A percentile compares a stretch with the other conserved stretches of the same genome.
Conservation (phyloP, 768 basidiomycete species). For the Mycena crocata region DNA sequence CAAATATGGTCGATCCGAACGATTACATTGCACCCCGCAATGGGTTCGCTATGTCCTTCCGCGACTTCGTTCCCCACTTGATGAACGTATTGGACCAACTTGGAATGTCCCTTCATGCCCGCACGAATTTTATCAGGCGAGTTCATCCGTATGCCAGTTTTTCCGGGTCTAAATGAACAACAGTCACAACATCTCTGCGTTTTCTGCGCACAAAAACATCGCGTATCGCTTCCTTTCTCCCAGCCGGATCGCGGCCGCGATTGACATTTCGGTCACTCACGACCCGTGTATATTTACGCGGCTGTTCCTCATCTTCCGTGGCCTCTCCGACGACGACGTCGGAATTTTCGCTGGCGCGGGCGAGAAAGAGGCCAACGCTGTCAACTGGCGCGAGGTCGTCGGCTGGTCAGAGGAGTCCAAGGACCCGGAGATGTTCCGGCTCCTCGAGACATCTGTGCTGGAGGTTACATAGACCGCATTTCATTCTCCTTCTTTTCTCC, state of each 20-base stretch:
- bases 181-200: slow-evolving; percentile 82
- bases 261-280: slow-evolving; percentile 86
- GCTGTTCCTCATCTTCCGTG: slow-evolving; percentile 88
- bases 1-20: slow-evolving; percentile 78
- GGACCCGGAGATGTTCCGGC: slow-evolving; percentile 77
- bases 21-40: slow-evolving; percentile 86
- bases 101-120: slow-evolving; percentile 85
- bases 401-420: slow-evolving; percentile 87
- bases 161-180: slow-evolving; percentile 7
- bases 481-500: background rate
- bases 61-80: slow-evolving; percentile 84
- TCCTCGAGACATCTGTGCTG: slow-evolving; percentile 83
- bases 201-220: slow-evolving; percentile 85
- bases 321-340: slow-evolving; percentile 83
- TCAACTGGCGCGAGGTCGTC: slow-evolving; percentile 85
- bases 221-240: slow-evolving; percentile 91
- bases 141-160: slow-evolving; percentile 35
- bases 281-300: slow-evolving; percentile 87
- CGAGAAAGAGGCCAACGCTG: slow-evolving; percentile 86
- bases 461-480: slow-evolving; percentile 51
- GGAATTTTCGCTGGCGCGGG: slow-evolving; percentile 80
- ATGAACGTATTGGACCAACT: slow-evolving; percentile 87
- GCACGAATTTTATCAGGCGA: slow-evolving; percentile 85
- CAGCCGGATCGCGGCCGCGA: slow-evolving; percentile 82
- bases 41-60: slow-evolving; percentile 86